These are phyloP conservation scores for Salmacisia buchloeana DNA, from an alignment of 1,284 basidiomycete genomes.

Conservation along the genomic window DNA sequence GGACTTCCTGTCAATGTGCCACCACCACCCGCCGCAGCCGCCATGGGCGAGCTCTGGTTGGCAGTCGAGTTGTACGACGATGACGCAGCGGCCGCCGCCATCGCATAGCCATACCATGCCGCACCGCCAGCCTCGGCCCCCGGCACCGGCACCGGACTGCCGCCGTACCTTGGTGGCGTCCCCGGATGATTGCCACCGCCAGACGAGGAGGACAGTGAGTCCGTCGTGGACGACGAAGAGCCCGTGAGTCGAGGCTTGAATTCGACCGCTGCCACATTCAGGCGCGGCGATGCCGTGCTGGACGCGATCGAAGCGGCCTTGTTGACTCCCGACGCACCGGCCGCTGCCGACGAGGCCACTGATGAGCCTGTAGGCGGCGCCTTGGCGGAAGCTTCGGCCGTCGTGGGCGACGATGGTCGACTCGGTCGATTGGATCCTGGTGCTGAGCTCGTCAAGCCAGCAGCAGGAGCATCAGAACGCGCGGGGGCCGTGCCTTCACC, in stretches of 20 bases:
- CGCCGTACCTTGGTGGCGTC: neutral
- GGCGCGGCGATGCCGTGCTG: slow-evolving; percentile 26
- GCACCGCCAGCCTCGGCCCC: neutral
- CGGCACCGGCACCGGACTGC: neutral
- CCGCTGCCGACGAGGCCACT: neutral
- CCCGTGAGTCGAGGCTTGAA: slow-evolving; percentile 31
- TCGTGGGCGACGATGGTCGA: neutral
- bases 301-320: neutral
- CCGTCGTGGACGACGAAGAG: slow-evolving; percentile 14
- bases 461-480: neutral
- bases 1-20: too few species aligned
- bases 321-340: neutral
- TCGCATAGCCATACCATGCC: slow-evolving; percentile 3
- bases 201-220: neutral
- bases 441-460: neutral
- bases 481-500: neutral
- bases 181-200: neutral
- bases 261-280: slow-evolving; percentile 40
- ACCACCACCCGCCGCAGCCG: too few species aligned
- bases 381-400: neutral
- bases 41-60: neutral
- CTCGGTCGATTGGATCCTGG: neutral
- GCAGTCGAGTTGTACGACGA: neutral
- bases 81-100: neutral
- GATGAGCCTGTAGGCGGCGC: neutral